Conservation (phyloP, 345 rosid genomes). For the Atalantia buxifolia region DNA sequence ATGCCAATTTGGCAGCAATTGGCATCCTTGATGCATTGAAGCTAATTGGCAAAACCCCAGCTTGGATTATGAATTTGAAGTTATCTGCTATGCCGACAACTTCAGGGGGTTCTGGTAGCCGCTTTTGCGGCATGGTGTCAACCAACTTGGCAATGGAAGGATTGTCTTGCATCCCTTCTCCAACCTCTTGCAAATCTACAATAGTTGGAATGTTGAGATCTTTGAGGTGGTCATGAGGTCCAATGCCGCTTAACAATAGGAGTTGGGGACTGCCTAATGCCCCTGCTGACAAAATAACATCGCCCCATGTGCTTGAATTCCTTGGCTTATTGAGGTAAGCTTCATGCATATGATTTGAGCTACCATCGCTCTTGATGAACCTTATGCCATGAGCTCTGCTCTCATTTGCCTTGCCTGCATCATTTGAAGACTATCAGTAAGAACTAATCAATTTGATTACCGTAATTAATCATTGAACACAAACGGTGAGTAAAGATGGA, state of each 20-base stretch:
- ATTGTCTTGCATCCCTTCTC: conserved; percentile 59
- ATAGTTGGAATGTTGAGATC: conserved; percentile 40
- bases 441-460: not conserved
- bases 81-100: conserved; percentile 56
- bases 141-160: conserved; percentile 49
- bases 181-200: conserved; percentile 42
- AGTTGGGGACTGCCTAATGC: conserved; percentile 78
- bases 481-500: not conserved
- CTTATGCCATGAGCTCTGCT: conserved; percentile 47
- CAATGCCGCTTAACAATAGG: conserved; percentile 67
- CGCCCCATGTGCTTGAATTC: conserved; percentile 34
- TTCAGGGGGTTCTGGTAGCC: conserved; percentile 63
- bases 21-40: conserved; percentile 49
- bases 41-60: conserved; percentile 44
- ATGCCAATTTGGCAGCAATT: conserved; percentile 55
- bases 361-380: conserved; percentile 55
- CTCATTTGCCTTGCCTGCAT: conserved; percentile 37
- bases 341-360: conserved; percentile 36
- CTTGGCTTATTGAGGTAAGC: conserved; percentile 47
- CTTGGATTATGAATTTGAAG: conserved; percentile 52
- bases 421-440: not conserved
- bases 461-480: not conserved
- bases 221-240: conserved; percentile 48
- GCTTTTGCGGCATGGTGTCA: conserved; percentile 34
- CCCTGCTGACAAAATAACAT: conserved; percentile 71